Conservation (phyloP, 306 rosid species). For the Heteromeles arbutifolia region DNA sequence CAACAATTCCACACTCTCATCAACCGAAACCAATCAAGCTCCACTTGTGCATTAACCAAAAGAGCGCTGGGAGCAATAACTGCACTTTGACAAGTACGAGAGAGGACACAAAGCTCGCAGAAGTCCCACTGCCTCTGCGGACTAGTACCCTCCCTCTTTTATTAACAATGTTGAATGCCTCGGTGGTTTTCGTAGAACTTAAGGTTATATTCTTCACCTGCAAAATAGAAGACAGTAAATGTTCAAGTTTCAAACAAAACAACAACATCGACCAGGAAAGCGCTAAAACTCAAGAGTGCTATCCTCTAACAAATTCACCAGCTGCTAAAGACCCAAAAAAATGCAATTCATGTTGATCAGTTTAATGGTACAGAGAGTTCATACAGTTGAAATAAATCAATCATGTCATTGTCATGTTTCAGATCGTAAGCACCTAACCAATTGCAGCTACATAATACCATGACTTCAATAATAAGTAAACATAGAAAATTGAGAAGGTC, state of each 20-base stretch:
- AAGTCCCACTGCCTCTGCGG: constrained; percentile 56
- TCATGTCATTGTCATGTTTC: neutral
- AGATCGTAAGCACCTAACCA: neutral
- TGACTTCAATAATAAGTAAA: neutral
- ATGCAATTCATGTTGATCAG: neutral
- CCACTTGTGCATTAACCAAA: constrained; percentile 20
- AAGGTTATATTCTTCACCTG: constrained; percentile 35
- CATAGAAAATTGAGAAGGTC: neutral
- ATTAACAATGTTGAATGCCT: constrained; percentile 15
- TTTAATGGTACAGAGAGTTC: neutral
- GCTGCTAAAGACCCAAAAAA: neutral
- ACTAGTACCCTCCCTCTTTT: constrained; percentile 66
- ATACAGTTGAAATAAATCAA: neutral
- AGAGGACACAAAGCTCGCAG: constrained; percentile 85
- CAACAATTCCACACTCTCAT: constrained; percentile 31
- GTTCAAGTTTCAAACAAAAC: constrained; percentile 10
- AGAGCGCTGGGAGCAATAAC: constrained; percentile 20
- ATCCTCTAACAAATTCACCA: constrained; percentile 9
- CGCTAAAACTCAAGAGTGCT: neutral
- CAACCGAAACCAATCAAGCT: constrained; percentile 12
- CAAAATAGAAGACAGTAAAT: constrained; percentile 22
- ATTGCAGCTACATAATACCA: neutral
- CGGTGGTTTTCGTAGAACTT: constrained; percentile 3
- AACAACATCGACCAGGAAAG: constrained; percentile 6
- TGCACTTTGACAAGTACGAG: constrained; percentile 24